Evolutionary conservation across 441 rosid genomes (phyloP).

Genomic region (Breynia disticha): DNA sequence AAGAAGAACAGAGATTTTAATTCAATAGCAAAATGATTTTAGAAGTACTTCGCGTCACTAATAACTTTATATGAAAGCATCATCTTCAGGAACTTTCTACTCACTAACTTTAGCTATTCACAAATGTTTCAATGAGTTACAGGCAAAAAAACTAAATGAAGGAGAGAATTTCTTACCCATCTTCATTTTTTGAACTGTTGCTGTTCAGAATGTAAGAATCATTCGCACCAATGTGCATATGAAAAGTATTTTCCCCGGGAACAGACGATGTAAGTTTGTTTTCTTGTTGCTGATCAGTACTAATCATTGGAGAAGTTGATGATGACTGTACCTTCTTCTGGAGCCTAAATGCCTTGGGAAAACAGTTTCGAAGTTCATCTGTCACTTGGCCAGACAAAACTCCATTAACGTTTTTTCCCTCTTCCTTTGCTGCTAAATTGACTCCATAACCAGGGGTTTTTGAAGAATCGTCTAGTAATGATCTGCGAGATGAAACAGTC

Average conservation of each 20-base stretch:
- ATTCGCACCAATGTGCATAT: constrained; percentile 13
- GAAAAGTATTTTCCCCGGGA: constrained; percentile 18
- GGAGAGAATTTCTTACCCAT: constrained; percentile 28
- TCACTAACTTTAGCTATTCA: neutral
- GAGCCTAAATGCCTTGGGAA: constrained; percentile 28
- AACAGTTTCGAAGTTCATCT: constrained; percentile 32
- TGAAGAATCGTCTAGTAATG: constrained; percentile 23
- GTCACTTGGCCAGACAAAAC: constrained; percentile 19
- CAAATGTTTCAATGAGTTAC: neutral
- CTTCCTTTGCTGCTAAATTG: constrained; percentile 23
- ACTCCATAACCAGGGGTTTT: constrained; percentile 16
- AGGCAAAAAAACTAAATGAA: neutral
- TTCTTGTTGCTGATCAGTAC: constrained; percentile 25
- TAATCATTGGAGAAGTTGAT: constrained; percentile 20
- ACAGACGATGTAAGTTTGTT: constrained; percentile 27
- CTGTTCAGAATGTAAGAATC: constrained; percentile 19
- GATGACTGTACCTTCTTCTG: constrained; percentile 21
- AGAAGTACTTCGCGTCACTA: too few species aligned
- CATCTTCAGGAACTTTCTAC: neutral
- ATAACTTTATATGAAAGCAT: neutral
- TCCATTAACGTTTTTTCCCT: constrained; percentile 10
- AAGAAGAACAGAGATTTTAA: too few species aligned
- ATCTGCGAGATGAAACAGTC: constrained; percentile 32
- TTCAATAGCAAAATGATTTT: too few species aligned
- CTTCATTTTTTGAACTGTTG: constrained; percentile 21